Base-by-base conservation (phyloP, 108 stramenopile species). In the Epipyxis sp. region DNA sequence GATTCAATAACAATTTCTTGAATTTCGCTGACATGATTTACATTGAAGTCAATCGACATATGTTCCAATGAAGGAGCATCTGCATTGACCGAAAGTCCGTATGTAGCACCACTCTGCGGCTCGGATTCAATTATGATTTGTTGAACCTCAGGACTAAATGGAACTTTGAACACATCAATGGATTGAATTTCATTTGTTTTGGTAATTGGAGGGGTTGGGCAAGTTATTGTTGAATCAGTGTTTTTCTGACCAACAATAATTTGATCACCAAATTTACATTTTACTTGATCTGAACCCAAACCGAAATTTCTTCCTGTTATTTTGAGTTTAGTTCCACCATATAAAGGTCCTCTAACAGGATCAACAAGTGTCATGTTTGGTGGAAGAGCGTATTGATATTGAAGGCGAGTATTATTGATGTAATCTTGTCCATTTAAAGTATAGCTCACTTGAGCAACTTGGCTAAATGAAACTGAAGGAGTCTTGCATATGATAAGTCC, bases 361-460 rank as follows among this genome's bases (percentile, higher is more conserved):
- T 74, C 71, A 35, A 74, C 43, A 6, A 13, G 40, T 3, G 46
- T 74, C 13, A 74, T 42, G 3, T 43, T 42, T 20, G 71, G 71
- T 43, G 25, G 6, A 42, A 29, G 32, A 27, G 3, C 3, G 43
- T 34, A 74, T 27, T 74, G 42, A 42, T 13, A 74, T 16, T 29
- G 27, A 39, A 74, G 37, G 44, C 3, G 10, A 20, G n/a, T 54
- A 27, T 25, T 68, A 37, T 10, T 74, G n/a, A 74, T 42, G 25
- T 43, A 74, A 39, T 74, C 34, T 39, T 74, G 71, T 42, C 71
- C 71, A 57, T 74, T 74, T 10, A 74, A 34, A 16, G 71, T 13
- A 37, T 42, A 74, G 6, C 10, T 10, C 50, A 74, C 25, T 6
- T 13, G 20, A 74, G 34, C 71, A 30, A 30, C 34, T 29, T 10